Evolutionary conservation across 495 filamentous ascomycete species (phyloP).

Genomic region (Penicillium lagena): DNA sequence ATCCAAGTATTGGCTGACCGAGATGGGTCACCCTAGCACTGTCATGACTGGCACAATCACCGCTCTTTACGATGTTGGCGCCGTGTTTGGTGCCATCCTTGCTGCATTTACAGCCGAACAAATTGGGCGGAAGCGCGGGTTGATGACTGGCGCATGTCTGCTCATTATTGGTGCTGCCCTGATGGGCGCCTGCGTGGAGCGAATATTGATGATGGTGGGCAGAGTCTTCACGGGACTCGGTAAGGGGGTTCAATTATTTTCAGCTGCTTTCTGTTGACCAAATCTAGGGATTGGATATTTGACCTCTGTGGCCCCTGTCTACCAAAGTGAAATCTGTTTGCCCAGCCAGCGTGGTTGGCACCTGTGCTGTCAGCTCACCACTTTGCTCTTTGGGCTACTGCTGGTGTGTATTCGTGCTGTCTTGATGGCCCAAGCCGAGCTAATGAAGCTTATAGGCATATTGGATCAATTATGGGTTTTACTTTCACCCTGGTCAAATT

Average conservation of each 20-base stretch:
- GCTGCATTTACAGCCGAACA: conserved; percentile 41
- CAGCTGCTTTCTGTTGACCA: not conserved
- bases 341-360: conserved; percentile 22
- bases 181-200: conserved; percentile 38
- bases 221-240: conserved; percentile 33
- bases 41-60: conserved; percentile 27
- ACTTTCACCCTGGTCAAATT: conserved; percentile 31
- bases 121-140: conserved; percentile 42
- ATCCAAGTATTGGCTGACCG: conserved; percentile 10
- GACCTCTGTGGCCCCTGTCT: conserved; percentile 25
- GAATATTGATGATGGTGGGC: conserved; percentile 22
- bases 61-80: conserved; percentile 48
- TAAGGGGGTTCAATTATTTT: not conserved
- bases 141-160: conserved; percentile 39
- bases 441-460: conserved; percentile 1
- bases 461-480: conserved; percentile 39
- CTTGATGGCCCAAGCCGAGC: too few relatives aligned
- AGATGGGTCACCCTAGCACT: conserved; percentile 10
- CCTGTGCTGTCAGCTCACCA: conserved; percentile 20
- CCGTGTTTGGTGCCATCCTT: conserved; percentile 44
- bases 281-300: conserved; percentile 18
- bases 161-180: conserved; percentile 46
- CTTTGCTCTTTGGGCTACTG: conserved; percentile 22
- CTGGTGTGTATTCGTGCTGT: not conserved
- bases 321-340: conserved; percentile 23